Percentiles rank a stretch among this genome's conserved stretches.
phyloP scores from a whole-genome alignment of 1,139 yeast species.

The Scheffersomyces quercinus region DNA sequence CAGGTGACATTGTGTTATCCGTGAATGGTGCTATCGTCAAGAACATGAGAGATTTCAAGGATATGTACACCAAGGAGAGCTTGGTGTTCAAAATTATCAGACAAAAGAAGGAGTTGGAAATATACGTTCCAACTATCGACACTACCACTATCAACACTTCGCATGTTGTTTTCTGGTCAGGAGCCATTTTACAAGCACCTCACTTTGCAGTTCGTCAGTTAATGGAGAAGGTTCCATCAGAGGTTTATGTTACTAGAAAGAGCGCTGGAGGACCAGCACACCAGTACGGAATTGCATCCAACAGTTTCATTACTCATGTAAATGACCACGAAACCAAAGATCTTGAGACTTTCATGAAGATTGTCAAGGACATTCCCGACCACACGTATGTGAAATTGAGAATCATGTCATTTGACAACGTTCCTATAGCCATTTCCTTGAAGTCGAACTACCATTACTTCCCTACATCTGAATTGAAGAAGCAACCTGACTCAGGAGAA shows the following conservation, averaged over 20 bases:
- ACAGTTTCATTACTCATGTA: constrained; percentile 86
- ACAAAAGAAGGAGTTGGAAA: constrained; percentile 45
- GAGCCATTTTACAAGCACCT: constrained; percentile 64
- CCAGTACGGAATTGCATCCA: constrained; percentile 77
- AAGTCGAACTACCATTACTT: constrained; percentile 90
- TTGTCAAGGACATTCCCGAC: constrained; percentile 69
- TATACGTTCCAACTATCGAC: constrained; percentile 63
- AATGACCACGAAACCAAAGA: constrained; percentile 75
- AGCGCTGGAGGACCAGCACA: constrained; percentile 83
- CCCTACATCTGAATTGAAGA: constrained; percentile 73
- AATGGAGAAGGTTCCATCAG: constrained; percentile 75
- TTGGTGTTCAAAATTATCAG: constrained; percentile 67
- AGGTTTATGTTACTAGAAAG: constrained; percentile 73
- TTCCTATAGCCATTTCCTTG: constrained; percentile 81
- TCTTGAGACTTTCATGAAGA: constrained; percentile 62
- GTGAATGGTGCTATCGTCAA: constrained; percentile 66
- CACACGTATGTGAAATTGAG: constrained; percentile 79
- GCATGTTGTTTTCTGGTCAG: constrained; percentile 77
- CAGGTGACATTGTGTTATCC: constrained; percentile 74
- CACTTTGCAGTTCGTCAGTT: constrained; percentile 59
- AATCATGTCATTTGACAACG: constrained; percentile 78
- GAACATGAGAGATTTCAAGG: constrained; percentile 64
- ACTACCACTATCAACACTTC: constrained; percentile 61
- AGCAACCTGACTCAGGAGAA: constrained; percentile 39
- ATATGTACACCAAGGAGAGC: constrained; percentile 46